phyloP scores from a whole-genome alignment of 345 rosid species.

The Leavenworthia alabamica region DNA sequence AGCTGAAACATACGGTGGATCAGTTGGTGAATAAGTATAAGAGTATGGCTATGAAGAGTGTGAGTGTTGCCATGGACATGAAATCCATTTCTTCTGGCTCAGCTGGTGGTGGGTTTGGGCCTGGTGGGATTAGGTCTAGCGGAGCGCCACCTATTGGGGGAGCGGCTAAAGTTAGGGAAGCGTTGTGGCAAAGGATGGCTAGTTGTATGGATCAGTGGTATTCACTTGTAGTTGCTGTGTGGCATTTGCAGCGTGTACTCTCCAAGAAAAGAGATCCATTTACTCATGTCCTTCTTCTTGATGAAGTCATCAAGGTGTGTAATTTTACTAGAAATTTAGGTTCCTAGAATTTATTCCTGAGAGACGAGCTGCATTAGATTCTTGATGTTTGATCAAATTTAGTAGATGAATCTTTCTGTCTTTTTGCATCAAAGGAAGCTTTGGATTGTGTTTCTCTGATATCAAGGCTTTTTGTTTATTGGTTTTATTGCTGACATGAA shows the following conservation, averaged over 20 bases:
- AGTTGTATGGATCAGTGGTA: constrained; percentile 83
- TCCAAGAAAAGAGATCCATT: constrained; percentile 98
- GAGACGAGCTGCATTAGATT: constrained; percentile 6
- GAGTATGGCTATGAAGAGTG: constrained; percentile 72
- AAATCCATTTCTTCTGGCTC: constrained; percentile 62
- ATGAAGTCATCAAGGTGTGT: constrained; percentile 81
- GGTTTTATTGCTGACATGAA: constrained; percentile 22
- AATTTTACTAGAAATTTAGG: neutral
- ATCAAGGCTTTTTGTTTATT: neutral
- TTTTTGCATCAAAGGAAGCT: neutral
- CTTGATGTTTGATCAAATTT: neutral
- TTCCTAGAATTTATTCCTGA: neutral
- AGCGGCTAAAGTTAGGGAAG: constrained; percentile 79
- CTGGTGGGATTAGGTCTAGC: constrained; percentile 89
- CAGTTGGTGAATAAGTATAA: constrained; percentile 73
- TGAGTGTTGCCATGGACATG: constrained; percentile 78
- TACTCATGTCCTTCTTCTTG: constrained; percentile 84
- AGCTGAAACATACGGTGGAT: constrained; percentile 68
- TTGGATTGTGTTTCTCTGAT: neutral
- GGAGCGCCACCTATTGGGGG: constrained; percentile 96
- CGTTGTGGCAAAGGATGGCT: constrained; percentile 85
- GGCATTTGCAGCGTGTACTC: constrained; percentile 97
- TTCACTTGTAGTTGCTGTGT: constrained; percentile 72
- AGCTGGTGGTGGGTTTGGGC: constrained; percentile 58
- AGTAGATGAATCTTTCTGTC: neutral